These are phyloP conservation scores for Colletotrichum camelliae DNA, from an alignment of 2,329 filamentous ascomycete species.

Conservation along the genomic window DNA sequence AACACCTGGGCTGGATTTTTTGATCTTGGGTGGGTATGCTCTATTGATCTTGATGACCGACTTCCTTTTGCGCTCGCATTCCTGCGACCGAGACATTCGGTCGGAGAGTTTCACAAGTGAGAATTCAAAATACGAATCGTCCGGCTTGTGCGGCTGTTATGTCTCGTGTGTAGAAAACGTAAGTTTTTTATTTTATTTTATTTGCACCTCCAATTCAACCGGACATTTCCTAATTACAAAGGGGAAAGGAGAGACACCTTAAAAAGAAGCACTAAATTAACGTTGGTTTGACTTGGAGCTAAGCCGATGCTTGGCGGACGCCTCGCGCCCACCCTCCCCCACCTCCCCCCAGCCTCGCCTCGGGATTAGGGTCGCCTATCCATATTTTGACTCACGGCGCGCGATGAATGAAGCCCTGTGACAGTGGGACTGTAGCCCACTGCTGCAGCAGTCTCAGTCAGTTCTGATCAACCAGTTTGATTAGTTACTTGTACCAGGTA, in stretches of 20 bases:
- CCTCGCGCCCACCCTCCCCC: not conserved
- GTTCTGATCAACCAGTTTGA: not conserved
- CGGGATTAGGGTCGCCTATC: not conserved
- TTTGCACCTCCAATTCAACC: not conserved
- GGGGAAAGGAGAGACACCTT: not conserved
- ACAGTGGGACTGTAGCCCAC: not conserved
- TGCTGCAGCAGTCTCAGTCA: not conserved
- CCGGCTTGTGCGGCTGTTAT: not conserved
- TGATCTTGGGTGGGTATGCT: not conserved
- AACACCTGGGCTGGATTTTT: not conserved
- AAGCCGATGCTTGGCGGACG: not conserved
- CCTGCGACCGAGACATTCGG: not conserved
- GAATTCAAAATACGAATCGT: not conserved
- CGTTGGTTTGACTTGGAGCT: slow-evolving; percentile 10
- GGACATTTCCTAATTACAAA: not conserved
- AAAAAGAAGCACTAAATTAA: slow-evolving; percentile 15
- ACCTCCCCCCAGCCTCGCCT: not conserved
- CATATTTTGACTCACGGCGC: not conserved
- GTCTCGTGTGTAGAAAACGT: not conserved
- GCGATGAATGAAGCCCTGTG: not conserved
- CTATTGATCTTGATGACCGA: not conserved
- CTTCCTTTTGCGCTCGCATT: not conserved
- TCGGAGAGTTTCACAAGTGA: not conserved
- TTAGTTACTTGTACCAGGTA: not conserved
- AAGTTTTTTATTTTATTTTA: not conserved